phyloP scores from a whole-genome alignment of 208 protist genomes.

The Borovskyia barvae region DNA sequence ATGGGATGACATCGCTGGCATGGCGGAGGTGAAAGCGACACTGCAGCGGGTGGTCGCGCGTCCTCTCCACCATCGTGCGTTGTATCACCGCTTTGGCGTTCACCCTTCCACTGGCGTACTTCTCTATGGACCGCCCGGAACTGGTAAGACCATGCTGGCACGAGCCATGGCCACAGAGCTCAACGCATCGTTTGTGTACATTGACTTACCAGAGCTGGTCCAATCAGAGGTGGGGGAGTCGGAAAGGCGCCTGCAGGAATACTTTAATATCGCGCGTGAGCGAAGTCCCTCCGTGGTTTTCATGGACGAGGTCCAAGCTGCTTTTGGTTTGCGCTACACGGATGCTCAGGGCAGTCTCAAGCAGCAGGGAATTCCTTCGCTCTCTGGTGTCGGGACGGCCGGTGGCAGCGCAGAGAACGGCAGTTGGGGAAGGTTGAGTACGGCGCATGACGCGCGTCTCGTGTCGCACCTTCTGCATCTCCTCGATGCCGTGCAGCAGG shows the following conservation, averaged over 20 bases:
- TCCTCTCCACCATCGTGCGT: constrained; percentile 27
- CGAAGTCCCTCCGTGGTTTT: constrained; percentile 89
- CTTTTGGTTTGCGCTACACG: constrained; percentile 58
- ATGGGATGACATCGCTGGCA: constrained; percentile 80
- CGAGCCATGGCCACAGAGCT: constrained; percentile 90
- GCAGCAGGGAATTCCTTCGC: no score
- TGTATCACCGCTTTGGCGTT: constrained; percentile 37
- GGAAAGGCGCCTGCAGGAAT: constrained; percentile 76
- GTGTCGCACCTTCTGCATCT: constrained; percentile 74
- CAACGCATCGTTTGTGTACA: constrained; percentile 88
- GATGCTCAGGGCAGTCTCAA: no score
- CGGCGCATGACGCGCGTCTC: constrained; percentile 54
- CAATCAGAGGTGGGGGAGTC: constrained; percentile 91
- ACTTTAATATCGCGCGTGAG: constrained; percentile 81
- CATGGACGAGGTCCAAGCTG: constrained; percentile 95
- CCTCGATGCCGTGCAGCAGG: constrained; percentile 68
- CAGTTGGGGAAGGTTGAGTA: constrained; percentile 2
- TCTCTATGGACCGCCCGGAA: constrained; percentile 90
- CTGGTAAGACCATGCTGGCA: constrained; percentile 92
- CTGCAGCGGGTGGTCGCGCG: constrained; percentile 49
- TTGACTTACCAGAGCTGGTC: constrained; percentile 84
- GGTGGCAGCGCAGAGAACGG: no score
- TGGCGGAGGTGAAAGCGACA: constrained; percentile 48
- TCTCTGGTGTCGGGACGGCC: no score
- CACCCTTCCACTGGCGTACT: constrained; percentile 89